Evolutionary conservation across 1,284 basidiomycete genomes (phyloP).

Genomic region (Pseudozyma thailandica): DNA sequence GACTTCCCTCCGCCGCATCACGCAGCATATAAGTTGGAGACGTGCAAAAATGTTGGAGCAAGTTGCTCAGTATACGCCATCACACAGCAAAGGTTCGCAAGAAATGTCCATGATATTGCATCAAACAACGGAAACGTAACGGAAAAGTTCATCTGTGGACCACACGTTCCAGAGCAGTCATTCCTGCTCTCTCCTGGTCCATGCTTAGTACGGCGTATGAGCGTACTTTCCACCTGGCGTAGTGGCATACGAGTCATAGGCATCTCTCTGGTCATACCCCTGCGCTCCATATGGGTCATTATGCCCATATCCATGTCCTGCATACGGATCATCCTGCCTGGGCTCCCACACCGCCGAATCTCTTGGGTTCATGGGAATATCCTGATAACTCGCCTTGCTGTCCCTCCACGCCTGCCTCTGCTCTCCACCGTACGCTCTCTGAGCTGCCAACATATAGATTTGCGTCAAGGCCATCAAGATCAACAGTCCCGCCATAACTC

Average conservation of each 20-base stretch:
- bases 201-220: conserved; percentile 18
- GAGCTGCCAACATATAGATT: conserved; percentile 65
- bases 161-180: neutral
- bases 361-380: conserved; percentile 55
- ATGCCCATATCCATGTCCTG: conserved; percentile 4
- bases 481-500: conserved; percentile 61
- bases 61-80: too few relatives aligned
- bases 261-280: conserved; percentile 3
- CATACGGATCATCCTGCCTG: conserved; percentile 20
- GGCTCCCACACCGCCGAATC: conserved; percentile 58
- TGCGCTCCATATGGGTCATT: too few relatives aligned
- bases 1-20: too few relatives aligned
- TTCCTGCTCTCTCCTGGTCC: neutral
- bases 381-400: conserved; percentile 36
- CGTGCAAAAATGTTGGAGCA: too few relatives aligned
- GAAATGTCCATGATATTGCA: conserved; percentile 21
- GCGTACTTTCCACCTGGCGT: conserved; percentile 27
- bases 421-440: conserved; percentile 59
- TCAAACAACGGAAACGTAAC: neutral
- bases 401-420: conserved; percentile 47
- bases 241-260: conserved; percentile 34
- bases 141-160: neutral
- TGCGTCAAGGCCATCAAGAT: conserved; percentile 63
- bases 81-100: too few relatives aligned
- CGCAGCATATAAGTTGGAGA: too few relatives aligned